Evolutionary conservation across 768 basidiomycete species (phyloP).

Genomic region (Steccherinum ochraceum): DNA sequence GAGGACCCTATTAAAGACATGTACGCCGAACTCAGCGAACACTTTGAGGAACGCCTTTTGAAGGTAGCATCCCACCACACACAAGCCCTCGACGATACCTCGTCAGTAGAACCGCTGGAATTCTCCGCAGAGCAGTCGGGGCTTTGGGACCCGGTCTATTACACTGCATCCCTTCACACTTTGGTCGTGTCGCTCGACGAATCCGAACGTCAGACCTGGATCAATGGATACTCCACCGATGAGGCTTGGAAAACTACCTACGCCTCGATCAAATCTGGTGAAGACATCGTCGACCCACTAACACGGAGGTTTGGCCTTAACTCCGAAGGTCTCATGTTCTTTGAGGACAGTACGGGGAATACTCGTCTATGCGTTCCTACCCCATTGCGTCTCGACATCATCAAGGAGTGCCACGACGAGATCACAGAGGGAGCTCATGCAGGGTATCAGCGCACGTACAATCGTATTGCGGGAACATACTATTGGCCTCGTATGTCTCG

Average conservation of each 20-base stretch:
- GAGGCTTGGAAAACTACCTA: too few relatives aligned
- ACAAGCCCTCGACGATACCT: too few relatives aligned
- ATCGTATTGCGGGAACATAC: background rate
- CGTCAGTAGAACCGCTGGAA: too few relatives aligned
- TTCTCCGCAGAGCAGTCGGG: too few relatives aligned
- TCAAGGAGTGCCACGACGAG: background rate
- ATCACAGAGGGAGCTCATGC: background rate
- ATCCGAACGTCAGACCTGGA: too few relatives aligned
- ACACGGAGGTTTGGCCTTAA: background rate
- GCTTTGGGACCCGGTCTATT: too few relatives aligned
- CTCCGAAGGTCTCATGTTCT: constrained; percentile 5
- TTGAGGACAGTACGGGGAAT: background rate
- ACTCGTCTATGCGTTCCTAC: background rate
- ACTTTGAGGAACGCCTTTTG: background rate
- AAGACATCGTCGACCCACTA: constrained; percentile 11
- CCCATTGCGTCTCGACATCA: background rate
- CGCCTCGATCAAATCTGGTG: too few relatives aligned
- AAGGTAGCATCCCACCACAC: background rate
- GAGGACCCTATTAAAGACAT: background rate
- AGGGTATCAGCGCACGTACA: background rate
- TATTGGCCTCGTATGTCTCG: background rate
- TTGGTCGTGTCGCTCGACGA: too few relatives aligned
- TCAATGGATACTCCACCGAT: too few relatives aligned
- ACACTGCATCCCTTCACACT: too few relatives aligned
- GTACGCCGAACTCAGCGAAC: background rate